phyloP scores from a whole-genome alignment of 768 basidiomycete genomes.

The Termitomyces sp. region DNA sequence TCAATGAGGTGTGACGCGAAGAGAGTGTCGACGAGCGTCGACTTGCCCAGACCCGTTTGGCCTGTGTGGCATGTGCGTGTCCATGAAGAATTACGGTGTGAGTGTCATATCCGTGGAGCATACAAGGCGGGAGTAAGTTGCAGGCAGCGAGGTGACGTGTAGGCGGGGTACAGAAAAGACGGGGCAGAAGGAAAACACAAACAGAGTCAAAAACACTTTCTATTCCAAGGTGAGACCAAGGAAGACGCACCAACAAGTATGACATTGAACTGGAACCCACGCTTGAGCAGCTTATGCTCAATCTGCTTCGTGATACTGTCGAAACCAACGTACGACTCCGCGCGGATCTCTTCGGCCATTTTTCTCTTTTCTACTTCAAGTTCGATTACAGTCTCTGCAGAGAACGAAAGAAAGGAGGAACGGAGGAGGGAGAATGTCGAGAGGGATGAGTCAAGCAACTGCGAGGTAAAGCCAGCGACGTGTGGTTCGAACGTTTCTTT shows the following conservation, averaged over 20 bases:
- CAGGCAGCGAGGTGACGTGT: background rate
- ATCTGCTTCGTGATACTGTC: constrained; percentile 97
- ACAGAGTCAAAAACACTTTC: constrained; percentile 1
- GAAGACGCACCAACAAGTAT: constrained; percentile 83
- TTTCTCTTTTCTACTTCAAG: constrained; percentile 1
- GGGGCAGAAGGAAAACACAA: background rate
- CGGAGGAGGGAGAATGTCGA: background rate
- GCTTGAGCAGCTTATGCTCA: constrained; percentile 98
- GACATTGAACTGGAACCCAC: constrained; percentile 99
- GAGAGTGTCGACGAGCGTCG: constrained; percentile 97
- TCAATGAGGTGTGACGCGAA: constrained; percentile 98
- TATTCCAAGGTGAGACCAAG: background rate
- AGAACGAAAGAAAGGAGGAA: background rate
- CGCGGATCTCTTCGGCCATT: constrained; percentile 72
- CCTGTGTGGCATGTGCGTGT: constrained; percentile 40
- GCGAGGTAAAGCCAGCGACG: constrained; percentile 10
- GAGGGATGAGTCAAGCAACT: constrained; percentile 1
- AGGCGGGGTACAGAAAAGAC: background rate
- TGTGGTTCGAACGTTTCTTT: constrained; percentile 14
- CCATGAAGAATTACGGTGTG: background rate
- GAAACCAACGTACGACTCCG: constrained; percentile 93
- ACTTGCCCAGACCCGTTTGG: constrained; percentile 97
- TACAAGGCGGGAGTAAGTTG: background rate
- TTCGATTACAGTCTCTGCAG: background rate
- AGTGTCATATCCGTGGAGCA: background rate